Evolutionary conservation across 208 protist species (phyloP).

Genomic region (Tritrichomonas musculus): DNA sequence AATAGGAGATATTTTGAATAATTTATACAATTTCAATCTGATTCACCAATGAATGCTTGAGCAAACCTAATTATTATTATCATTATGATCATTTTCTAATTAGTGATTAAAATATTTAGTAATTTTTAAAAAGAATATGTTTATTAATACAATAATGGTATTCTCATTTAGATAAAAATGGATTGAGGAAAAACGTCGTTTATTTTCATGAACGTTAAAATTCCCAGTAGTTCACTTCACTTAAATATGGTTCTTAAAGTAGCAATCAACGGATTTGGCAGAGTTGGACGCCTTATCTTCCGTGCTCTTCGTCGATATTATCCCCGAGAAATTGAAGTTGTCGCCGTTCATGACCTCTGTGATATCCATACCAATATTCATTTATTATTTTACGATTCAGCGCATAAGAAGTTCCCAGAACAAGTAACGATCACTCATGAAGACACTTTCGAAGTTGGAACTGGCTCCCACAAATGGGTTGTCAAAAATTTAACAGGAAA

Average conservation of each 20-base stretch:
- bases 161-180: too few relatives aligned
- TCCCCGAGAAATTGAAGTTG: conserved; percentile 44
- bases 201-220: too few relatives aligned
- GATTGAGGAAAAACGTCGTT: too few relatives aligned
- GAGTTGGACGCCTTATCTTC: conserved; percentile 62
- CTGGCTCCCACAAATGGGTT: neutral
- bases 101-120: too few relatives aligned
- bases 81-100: too few relatives aligned
- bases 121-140: too few relatives aligned
- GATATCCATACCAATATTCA: conserved; percentile 45
- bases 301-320: conserved; percentile 43
- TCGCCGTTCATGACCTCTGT: conserved; percentile 62
- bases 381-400: conserved; percentile 63
- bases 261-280: conserved; percentile 67
- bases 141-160: too few relatives aligned
- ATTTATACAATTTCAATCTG: too few relatives aligned
- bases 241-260: conserved; percentile 43
- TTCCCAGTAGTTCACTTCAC: too few relatives aligned
- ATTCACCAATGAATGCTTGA: too few relatives aligned
- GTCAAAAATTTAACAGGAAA: neutral
- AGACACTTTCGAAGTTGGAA: neutral
- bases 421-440: conserved; percentile 44
- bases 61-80: too few relatives aligned
- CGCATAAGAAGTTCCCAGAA: conserved; percentile 54
- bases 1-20: too few relatives aligned